phyloP scores from a whole-genome alignment of 2,329 filamentous ascomycete species.

The Escovopsis sp. region DNA sequence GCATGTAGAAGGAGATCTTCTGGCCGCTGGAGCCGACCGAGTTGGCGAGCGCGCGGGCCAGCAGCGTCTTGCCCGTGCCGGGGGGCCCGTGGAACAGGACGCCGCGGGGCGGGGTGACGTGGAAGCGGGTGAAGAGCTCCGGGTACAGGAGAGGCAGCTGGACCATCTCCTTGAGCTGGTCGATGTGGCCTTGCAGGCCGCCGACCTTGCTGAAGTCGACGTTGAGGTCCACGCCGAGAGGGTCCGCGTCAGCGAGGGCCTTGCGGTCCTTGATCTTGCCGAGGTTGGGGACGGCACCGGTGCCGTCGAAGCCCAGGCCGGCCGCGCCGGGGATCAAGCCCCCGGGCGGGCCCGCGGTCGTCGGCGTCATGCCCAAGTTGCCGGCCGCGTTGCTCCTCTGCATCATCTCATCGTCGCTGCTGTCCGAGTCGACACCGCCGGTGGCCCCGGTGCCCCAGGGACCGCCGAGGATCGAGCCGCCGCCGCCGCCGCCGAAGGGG shows the following conservation, averaged over 20 bases:
- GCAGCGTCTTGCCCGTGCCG: constrained; percentile 93
- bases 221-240: constrained; percentile 78
- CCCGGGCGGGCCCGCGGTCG: constrained; percentile 30
- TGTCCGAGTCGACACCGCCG: constrained; percentile 80
- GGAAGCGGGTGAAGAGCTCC: constrained; percentile 80
- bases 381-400: constrained; percentile 43
- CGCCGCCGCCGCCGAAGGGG: constrained; percentile 76
- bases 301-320: constrained; percentile 27
- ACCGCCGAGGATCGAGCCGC: constrained; percentile 55
- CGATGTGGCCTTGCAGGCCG: constrained; percentile 82
- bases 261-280: constrained; percentile 91
- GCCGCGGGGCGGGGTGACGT: constrained; percentile 85
- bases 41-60: constrained; percentile 83
- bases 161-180: constrained; percentile 98
- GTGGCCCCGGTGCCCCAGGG: constrained; percentile 59
- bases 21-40: constrained; percentile 76
- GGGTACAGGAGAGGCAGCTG: constrained; percentile 86
- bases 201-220: constrained; percentile 93
- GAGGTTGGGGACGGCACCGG: constrained; percentile 54
- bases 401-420: constrained; percentile 81
- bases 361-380: constrained; percentile 46
- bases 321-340: constrained; percentile 27
- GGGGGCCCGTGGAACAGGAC: constrained; percentile 95
- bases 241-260: constrained; percentile 82
- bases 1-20: constrained; percentile 99